Evolutionary conservation across 176 grass and related monocot genomes (phyloP).

Genomic region (Raddia distichophylla): DNA sequence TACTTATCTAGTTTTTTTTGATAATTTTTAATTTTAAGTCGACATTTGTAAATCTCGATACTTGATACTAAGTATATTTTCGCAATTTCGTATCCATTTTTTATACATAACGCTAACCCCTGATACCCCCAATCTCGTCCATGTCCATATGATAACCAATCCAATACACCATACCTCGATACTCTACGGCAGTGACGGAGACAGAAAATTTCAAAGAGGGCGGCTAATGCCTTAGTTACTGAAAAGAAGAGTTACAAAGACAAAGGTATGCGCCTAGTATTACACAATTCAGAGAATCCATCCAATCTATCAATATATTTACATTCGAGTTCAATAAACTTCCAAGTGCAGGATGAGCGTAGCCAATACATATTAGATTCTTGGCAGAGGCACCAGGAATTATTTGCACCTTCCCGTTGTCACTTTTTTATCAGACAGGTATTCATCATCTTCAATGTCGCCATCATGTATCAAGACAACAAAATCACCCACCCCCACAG

Average conservation of each 20-base stretch:
- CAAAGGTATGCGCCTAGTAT: not conserved
- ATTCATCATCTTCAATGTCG: conserved; percentile 13
- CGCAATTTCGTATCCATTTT: no score
- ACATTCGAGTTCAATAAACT: conserved; percentile 30
- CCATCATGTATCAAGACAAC: conserved; percentile 9
- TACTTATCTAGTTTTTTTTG: no score
- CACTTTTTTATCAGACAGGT: not conserved
- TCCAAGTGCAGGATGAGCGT: conserved; percentile 20
- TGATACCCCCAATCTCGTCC: no score
- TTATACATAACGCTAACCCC: no score
- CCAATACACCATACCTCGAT: no score
- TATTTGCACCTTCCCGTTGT: not conserved
- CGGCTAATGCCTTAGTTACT: not conserved
- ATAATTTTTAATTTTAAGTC: no score
- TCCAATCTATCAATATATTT: conserved; percentile 27
- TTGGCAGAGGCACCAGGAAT: conserved; percentile 18
- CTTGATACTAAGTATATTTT: no score
- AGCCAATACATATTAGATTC: conserved; percentile 37
- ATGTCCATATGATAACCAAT: no score
- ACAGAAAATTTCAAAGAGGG: no score
- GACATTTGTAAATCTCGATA: no score
- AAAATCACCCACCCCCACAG: conserved; percentile 39
- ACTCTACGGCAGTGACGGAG: no score
- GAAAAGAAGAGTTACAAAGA: not conserved
- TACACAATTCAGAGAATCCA: not conserved